These are phyloP conservation scores for Dactylellina leptospora DNA, from an alignment of 2,329 filamentous ascomycete species.

Conservation along the genomic window DNA sequence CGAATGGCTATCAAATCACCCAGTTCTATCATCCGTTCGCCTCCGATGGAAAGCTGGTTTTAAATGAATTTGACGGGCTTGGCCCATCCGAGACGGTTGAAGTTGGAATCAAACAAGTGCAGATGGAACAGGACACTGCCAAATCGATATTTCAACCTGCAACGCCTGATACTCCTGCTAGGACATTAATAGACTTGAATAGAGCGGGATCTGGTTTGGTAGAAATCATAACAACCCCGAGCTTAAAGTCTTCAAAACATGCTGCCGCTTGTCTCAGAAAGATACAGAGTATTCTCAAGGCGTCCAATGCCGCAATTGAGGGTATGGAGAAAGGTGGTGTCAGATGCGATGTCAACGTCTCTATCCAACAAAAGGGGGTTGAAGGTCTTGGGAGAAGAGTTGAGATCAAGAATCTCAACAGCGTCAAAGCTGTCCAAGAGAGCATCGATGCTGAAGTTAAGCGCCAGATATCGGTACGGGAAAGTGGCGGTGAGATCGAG, in stretches of 20 bases:
- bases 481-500: constrained; percentile 75
- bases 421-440: constrained; percentile 93
- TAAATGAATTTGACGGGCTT: constrained; percentile 67
- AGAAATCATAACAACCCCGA: constrained; percentile 89
- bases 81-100: constrained; percentile 65
- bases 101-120: constrained; percentile 89
- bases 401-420: constrained; percentile 97
- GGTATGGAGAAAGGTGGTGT: constrained; percentile 95
- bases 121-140: constrained; percentile 80
- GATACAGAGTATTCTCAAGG: constrained; percentile 79
- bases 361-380: constrained; percentile 71
- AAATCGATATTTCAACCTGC: constrained; percentile 66
- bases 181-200: constrained; percentile 83
- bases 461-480: constrained; percentile 82
- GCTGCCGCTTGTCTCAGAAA: constrained; percentile 90
- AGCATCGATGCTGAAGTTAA: constrained; percentile 91
- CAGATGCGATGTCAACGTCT: constrained; percentile 94
- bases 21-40: constrained; percentile 85
- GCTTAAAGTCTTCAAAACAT: constrained; percentile 68
- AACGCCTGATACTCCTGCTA: constrained; percentile 68
- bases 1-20: constrained; percentile 94
- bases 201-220: constrained; percentile 89
- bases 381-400: constrained; percentile 81
- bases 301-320: constrained; percentile 83
- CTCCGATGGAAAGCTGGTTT: constrained; percentile 31